These are phyloP conservation scores for Lophium mytilinum DNA, from an alignment of 495 filamentous ascomycete genomes.

Conservation along the genomic window DNA sequence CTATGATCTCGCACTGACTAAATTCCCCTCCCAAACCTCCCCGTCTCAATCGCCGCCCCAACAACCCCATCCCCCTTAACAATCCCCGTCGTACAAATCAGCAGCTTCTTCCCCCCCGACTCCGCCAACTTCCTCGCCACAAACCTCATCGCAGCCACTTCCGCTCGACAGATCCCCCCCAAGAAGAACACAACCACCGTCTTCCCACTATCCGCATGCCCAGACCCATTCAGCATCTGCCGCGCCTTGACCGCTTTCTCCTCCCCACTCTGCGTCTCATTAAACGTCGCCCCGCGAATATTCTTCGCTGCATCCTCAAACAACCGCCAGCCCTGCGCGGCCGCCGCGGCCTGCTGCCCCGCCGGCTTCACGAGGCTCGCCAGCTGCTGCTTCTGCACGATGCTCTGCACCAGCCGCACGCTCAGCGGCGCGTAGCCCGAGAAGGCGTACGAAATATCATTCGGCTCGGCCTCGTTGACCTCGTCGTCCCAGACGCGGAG, in stretches of 20 bases:
- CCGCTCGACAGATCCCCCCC: conserved; percentile 88
- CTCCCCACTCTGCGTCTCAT: conserved; percentile 85
- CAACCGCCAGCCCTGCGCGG: conserved; percentile 71
- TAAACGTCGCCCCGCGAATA: conserved; percentile 78
- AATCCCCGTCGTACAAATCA: conserved; percentile 87
- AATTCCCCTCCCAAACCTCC: conserved; percentile 43
- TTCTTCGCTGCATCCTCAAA: conserved; percentile 86
- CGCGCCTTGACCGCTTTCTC: conserved; percentile 88
- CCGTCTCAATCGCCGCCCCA: conserved; percentile 73
- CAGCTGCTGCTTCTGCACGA: conserved; percentile 82
- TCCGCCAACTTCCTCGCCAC: conserved; percentile 66
- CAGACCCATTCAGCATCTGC: conserved; percentile 60
- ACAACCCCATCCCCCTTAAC: conserved; percentile 87
- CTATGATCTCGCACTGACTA: no score
- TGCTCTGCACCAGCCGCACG: conserved; percentile 87
- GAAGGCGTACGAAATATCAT: conserved; percentile 95
- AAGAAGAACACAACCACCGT: conserved; percentile 91
- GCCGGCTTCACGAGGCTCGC: conserved; percentile 47
- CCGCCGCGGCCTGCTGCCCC: conserved; percentile 39
- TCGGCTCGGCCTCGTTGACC: conserved; percentile 92
- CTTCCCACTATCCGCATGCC: conserved; percentile 50
- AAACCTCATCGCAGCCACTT: conserved; percentile 90
- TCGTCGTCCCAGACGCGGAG: conserved; percentile 91
- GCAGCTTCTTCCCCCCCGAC: conserved; percentile 80
- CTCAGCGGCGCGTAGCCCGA: conserved; percentile 93